Evolutionary conservation across 805 yeast species (phyloP).

Genomic region (Ogataea trehaloabstinens): DNA sequence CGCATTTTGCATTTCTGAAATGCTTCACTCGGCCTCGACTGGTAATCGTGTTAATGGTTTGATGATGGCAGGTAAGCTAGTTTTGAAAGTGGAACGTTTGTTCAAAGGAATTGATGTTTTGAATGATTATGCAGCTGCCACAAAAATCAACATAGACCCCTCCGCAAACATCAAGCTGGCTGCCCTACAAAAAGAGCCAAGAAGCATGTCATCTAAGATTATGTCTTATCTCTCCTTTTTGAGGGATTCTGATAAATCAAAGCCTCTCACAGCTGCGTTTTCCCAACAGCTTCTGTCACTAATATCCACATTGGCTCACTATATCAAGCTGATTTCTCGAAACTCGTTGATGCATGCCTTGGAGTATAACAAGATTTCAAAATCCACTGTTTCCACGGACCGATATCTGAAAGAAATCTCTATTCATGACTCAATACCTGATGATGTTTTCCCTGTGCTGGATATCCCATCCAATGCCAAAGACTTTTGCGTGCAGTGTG

Average conservation of each 20-base stretch:
- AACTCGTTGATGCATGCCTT: constrained; percentile 77
- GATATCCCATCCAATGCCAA: constrained; percentile 59
- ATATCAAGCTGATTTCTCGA: constrained; percentile 78
- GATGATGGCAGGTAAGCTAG: constrained; percentile 65
- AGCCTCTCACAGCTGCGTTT: constrained; percentile 35
- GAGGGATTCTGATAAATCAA: constrained; percentile 50
- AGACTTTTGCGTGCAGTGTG: constrained; percentile 73
- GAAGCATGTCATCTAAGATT: constrained; percentile 82
- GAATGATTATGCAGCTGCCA: constrained; percentile 21
- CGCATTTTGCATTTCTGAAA: constrained; percentile 85
- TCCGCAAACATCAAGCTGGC: constrained; percentile 30
- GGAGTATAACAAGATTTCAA: constrained; percentile 56
- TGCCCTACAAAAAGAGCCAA: constrained; percentile 60
- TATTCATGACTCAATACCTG: constrained; percentile 41
- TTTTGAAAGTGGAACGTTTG: constrained; percentile 69
- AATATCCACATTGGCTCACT: constrained; percentile 90
- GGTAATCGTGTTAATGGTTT: constrained; percentile 70
- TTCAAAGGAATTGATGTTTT: constrained; percentile 69
- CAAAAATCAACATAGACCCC: constrained; percentile 22
- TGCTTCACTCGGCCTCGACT: constrained; percentile 80
- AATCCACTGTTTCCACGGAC: constrained; percentile 61
- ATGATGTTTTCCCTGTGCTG: constrained; percentile 39
- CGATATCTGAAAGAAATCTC: constrained; percentile 56
- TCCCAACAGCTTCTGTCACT: constrained; percentile 73
- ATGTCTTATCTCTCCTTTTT: constrained; percentile 85